Percentiles rank a stretch among this genome's conserved stretches.
phyloP scores from a whole-genome alignment of 2,329 filamentous ascomycete species.

The Cadophora sp. region DNA sequence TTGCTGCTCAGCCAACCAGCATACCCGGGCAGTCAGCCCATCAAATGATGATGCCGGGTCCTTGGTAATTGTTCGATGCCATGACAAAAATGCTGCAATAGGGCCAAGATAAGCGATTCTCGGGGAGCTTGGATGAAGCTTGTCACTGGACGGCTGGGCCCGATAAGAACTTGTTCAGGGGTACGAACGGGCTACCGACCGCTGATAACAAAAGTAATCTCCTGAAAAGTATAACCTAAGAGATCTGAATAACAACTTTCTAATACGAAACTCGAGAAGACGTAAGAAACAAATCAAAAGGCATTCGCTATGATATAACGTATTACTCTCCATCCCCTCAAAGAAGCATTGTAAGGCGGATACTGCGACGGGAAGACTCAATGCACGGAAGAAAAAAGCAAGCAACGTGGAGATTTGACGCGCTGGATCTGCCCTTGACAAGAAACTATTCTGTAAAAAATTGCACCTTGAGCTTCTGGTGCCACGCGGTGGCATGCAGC shows the following conservation, averaged over 20 bases:
- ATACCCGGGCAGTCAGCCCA: background rate
- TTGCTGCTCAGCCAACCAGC: constrained; percentile 5
- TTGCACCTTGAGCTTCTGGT: constrained; percentile 6
- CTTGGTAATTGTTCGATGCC: constrained; percentile 14
- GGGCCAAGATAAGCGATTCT: constrained; percentile 23
- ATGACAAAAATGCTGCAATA: constrained; percentile 2
- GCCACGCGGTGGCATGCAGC: background rate
- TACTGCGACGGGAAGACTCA: background rate
- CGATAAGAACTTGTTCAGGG: constrained; percentile 21
- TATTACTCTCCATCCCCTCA: background rate
- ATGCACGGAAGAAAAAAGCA: constrained; percentile 9
- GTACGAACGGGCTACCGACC: constrained; percentile 5
- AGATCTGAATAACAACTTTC: constrained; percentile 6
- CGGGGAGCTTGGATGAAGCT: constrained; percentile 17
- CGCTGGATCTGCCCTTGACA: constrained; percentile 1
- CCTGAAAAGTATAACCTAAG: constrained; percentile 11
- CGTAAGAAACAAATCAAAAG: background rate
- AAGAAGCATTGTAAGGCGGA: background rate
- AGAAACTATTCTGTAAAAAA: constrained; percentile 17
- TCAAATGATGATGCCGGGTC: background rate
- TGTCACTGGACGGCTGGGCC: constrained; percentile 19
- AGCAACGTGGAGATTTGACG: background rate
- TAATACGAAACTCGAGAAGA: background rate
- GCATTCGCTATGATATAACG: background rate
- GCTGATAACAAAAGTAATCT: constrained; percentile 20